Evolutionary conservation across 2,329 filamentous ascomycete genomes (phyloP).

Genomic region (Dactylellina parvicollis): DNA sequence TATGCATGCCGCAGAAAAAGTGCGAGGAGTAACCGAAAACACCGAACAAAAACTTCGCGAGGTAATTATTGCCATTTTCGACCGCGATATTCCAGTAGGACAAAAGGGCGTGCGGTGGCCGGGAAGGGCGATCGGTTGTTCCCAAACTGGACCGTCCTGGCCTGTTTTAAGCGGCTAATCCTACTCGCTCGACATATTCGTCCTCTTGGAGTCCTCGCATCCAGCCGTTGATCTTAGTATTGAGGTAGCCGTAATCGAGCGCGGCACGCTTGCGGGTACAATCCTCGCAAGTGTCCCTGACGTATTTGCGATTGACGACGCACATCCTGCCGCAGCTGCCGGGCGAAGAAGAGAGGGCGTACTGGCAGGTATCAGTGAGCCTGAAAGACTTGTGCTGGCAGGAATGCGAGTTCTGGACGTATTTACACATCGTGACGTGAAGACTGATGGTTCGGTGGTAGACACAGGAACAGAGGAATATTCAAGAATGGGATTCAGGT

Average conservation of each 20-base stretch:
- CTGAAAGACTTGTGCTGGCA: constrained; percentile 52
- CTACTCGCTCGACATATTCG: constrained; percentile 38
- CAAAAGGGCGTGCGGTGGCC: neutral
- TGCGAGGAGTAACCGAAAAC: neutral
- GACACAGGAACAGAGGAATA: neutral
- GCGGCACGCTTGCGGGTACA: constrained; percentile 45
- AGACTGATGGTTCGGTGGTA: neutral
- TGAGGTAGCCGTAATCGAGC: constrained; percentile 41
- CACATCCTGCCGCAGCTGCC: constrained; percentile 51
- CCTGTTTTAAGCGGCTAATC: constrained; percentile 24
- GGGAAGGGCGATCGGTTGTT: neutral
- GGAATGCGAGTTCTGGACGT: constrained; percentile 51
- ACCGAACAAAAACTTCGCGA: neutral
- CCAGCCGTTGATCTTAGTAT: constrained; percentile 48
- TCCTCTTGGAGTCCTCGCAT: constrained; percentile 39
- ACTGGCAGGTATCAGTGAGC: constrained; percentile 46
- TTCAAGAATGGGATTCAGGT: neutral
- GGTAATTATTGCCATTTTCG: neutral
- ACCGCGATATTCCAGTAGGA: neutral
- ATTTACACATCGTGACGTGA: constrained; percentile 45
- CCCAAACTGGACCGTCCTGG: neutral
- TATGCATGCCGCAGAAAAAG: constrained; percentile 8
- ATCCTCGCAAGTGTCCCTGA: constrained; percentile 46
- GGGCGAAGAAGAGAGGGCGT: constrained; percentile 43
- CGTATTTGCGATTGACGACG: constrained; percentile 46